Base-by-base conservation (phyloP, 169 alveolate genomes). In the Toxoplasma gondii region DNA sequence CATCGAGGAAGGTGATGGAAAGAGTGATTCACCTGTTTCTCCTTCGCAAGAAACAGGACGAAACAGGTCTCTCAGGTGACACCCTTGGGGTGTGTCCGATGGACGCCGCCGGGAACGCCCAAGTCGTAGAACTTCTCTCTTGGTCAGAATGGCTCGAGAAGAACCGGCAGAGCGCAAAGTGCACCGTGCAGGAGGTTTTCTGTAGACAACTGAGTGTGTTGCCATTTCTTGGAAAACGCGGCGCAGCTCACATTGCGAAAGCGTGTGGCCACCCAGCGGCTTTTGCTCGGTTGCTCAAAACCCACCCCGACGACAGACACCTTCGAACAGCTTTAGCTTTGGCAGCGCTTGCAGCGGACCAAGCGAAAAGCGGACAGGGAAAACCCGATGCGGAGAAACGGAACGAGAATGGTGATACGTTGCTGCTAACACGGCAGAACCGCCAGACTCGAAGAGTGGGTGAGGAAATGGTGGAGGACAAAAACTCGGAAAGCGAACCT, bases 181-280 rank as follows among this genome's bases (percentile, higher is more conserved):
- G 27, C 38, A 82, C 67, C 2, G 90, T 82, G 64, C 31, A 82
- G 38, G 90, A 82, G 41, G 41, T 82, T 29, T 82, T 82, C 27
- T 82, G 90, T 31, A 38, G 90, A 22, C 90, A 82, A 43, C 67
- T 82, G 34, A 29, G 90, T 36, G 90, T 43, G 39, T 43, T 82
- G 67, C 90, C 90, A 34, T 43, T 36, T 16, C 41, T 82, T 29
- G 90, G 90, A 12, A 38, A 82, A 31, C 58, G 90, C 17, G 90
- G 90, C 31, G 90, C 90, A 10, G 90, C 90, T 16, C 36, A 82
- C 69, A 82, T 82, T 43, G 90, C 90, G 31, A 16, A 82, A 82
- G 90, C 90, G 31, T 82, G 90, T 31, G 69, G 90, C 29, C 34
- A 41, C 36, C 90, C 90, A 1, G 90, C 90, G 5, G 67, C 90